These are phyloP conservation scores for Alternaria conjuncta DNA, from an alignment of 2,329 filamentous ascomycete genomes.

Conservation along the genomic window DNA sequence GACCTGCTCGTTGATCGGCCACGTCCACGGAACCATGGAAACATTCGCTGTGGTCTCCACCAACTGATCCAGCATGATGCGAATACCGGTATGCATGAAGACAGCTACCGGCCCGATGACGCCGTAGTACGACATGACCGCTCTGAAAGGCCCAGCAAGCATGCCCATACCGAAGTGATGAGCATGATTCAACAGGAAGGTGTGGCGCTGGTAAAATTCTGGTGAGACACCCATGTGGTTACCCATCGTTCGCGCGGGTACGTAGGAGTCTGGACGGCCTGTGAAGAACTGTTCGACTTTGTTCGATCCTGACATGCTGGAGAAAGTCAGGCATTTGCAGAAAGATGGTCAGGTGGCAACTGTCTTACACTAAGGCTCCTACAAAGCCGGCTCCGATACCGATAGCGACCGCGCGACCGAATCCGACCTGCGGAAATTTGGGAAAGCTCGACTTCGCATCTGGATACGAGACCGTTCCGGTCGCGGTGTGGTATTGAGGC, in stretches of 20 bases:
- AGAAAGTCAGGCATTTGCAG: neutral
- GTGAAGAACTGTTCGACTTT: slow-evolving; percentile 40
- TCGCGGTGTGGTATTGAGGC: slow-evolving; percentile 20
- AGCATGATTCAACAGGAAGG: slow-evolving; percentile 32
- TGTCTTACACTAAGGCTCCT: slow-evolving; percentile 19
- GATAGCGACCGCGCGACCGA: slow-evolving; percentile 26
- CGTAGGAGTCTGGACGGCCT: slow-evolving; percentile 36
- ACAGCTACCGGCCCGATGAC: slow-evolving; percentile 40
- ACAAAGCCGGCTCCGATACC: slow-evolving; percentile 22
- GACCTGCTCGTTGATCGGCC: slow-evolving; percentile 44
- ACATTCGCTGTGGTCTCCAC: slow-evolving; percentile 39
- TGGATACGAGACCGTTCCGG: slow-evolving; percentile 16
- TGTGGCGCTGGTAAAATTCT: slow-evolving; percentile 15
- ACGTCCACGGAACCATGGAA: slow-evolving; percentile 41
- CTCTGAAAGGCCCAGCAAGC: slow-evolving; percentile 32
- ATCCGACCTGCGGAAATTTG: slow-evolving; percentile 21
- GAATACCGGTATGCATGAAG: slow-evolving; percentile 37
- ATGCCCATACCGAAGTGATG: slow-evolving; percentile 42
- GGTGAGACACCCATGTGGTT: slow-evolving; percentile 32
- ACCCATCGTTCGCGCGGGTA: slow-evolving; percentile 37
- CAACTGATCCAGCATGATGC: slow-evolving; percentile 39
- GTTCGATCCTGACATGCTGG: slow-evolving; percentile 37
- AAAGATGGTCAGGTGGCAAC: neutral
- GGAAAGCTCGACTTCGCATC: slow-evolving; percentile 28
- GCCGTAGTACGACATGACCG: slow-evolving; percentile 39